phyloP scores from a whole-genome alignment of 148 eudicot genomes.

The Amaranthus cruentus region DNA sequence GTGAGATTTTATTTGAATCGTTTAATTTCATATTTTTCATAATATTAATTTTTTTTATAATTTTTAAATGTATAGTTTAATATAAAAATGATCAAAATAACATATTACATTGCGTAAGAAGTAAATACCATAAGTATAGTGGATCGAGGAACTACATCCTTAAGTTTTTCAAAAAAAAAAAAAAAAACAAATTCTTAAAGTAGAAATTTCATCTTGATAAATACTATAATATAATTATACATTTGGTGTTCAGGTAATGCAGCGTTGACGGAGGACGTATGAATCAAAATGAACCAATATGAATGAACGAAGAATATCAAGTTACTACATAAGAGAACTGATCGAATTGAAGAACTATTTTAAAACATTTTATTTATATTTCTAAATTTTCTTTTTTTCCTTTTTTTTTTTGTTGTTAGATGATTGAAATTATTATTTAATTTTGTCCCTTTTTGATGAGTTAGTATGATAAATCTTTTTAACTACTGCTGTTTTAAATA shows the following conservation, averaged over 20 bases:
- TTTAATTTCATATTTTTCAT: too few relatives aligned
- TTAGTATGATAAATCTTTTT: slow-evolving; percentile 10
- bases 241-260: slow-evolving; percentile 13
- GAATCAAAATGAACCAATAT: background rate
- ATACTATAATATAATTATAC: too few relatives aligned
- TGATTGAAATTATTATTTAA: slow-evolving; percentile 11
- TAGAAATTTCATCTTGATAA: too few relatives aligned
- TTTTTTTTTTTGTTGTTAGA: slow-evolving; percentile 10
- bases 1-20: too few relatives aligned
- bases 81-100: background rate
- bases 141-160: too few relatives aligned
- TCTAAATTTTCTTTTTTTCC: slow-evolving; percentile 7
- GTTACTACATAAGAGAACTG: slow-evolving; percentile 18
- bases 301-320: background rate
- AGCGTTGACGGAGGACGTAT: background rate
- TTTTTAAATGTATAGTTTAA: background rate
- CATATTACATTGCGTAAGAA: background rate
- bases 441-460: slow-evolving; percentile 9
- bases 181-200: too few relatives aligned
- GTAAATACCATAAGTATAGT: too few relatives aligned
- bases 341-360: background rate
- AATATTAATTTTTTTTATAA: too few relatives aligned
- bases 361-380: too few relatives aligned
- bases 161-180: too few relatives aligned
- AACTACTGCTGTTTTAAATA: slow-evolving; percentile 6